Evolutionary conservation across 2,329 filamentous ascomycete species (phyloP).

Genomic region (Penicillium sp.): DNA sequence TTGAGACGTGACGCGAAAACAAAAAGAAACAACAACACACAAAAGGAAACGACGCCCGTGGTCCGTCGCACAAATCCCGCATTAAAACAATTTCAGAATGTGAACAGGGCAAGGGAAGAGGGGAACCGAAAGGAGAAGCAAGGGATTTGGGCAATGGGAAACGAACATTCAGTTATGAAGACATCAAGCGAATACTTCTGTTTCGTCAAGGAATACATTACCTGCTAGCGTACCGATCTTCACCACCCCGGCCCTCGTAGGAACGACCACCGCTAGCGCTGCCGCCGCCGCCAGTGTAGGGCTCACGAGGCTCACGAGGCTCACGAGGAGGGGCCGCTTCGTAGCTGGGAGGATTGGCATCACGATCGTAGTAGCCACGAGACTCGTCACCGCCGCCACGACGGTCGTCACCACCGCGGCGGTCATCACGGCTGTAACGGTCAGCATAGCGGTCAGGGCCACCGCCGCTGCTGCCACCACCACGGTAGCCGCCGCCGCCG

Average conservation of each 20-base stretch:
- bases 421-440: slow-evolving; percentile 43
- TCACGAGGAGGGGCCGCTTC: slow-evolving; percentile 40
- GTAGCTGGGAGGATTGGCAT: slow-evolving; percentile 48
- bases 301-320: slow-evolving; percentile 34
- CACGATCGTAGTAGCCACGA: slow-evolving; percentile 51
- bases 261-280: slow-evolving; percentile 23
- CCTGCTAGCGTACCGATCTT: slow-evolving; percentile 41
- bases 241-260: slow-evolving; percentile 37
- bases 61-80: slow-evolving; percentile 35
- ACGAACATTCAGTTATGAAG: slow-evolving; percentile 20
- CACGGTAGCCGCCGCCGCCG: slow-evolving; percentile 39
- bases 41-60: slow-evolving; percentile 36
- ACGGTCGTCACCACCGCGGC: slow-evolving; percentile 42
- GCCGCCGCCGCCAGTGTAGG: slow-evolving; percentile 24
- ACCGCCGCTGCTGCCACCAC: slow-evolving; percentile 18
- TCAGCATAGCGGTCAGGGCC: slow-evolving; percentile 44
- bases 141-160: slow-evolving; percentile 8
- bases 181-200: slow-evolving; percentile 14
- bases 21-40: slow-evolving; percentile 28
- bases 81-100: slow-evolving; percentile 37
- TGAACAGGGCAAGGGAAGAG: slow-evolving; percentile 26
- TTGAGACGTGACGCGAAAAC: slow-evolving; percentile 32
- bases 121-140: slow-evolving; percentile 12
- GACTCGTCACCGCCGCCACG: slow-evolving; percentile 38
- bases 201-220: slow-evolving; percentile 30